Evolutionary conservation across 75 land plant genomes (phyloP), one percentile per base, ranked within the genome.

Genomic region (Pseudotsuga menziesii): DNA sequence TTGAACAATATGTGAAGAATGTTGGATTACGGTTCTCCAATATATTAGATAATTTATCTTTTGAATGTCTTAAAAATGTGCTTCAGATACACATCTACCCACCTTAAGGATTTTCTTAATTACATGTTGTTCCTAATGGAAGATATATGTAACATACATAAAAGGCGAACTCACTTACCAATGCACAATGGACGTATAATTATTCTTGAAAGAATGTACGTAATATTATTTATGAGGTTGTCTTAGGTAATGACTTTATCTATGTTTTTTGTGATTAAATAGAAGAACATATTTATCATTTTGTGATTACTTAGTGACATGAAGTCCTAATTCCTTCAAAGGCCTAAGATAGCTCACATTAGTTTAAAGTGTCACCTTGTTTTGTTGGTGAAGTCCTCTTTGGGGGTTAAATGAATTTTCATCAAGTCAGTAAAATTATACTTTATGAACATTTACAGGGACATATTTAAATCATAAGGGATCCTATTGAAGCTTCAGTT

Each of bases 51-150:
- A 61, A 82, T 39, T 75, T 97, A 35, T 92, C 99, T 14, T 61
- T 26, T 17, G 87, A 83, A 63, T 97, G 80, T 76, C 98, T 98
- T 66, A 93, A 94, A 59, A 92, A 0, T 97, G 93, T 71, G 99
- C 23, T 97, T 97, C 79, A 84, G 99, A 75, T 94, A 83, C 79
- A 97, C 99, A 14, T 97, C 98, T 35, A n/a, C 98, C 64, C 98
- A 97, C 77, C 99, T 98, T 25, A 97, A 97, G 78, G 98, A 97
- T 82, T 97, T 91, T 71, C 99, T 98, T 26, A 92, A 97, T 81
- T 95, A 94, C 11, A 76, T 97, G 27, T 29, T 29, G 32, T 83
- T 79, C 74, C 58, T 97, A 59, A 97, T 97, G 98, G 77, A 89
- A 63, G 93, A 97, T 16, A 85, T 94, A 20, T 74, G 85, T 44